Evolutionary conservation across 169 alveolate genomes (phyloP).

Genomic region (Plasmodium gonderi): DNA sequence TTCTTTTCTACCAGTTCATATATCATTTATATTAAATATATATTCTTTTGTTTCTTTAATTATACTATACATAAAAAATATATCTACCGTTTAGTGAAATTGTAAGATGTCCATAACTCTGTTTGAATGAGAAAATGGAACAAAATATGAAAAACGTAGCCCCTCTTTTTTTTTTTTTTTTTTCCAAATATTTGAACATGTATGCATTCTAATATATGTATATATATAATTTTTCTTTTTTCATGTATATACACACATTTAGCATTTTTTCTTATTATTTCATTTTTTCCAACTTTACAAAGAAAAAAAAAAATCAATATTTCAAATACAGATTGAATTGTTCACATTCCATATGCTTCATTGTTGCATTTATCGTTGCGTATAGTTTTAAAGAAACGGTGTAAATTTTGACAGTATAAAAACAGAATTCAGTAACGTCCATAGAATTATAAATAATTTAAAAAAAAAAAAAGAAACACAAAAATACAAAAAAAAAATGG

Average conservation of each 20-base stretch:
- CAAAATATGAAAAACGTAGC: background rate
- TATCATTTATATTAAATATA: background rate
- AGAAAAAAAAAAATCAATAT: background rate
- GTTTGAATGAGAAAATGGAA: background rate
- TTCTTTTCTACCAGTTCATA: background rate
- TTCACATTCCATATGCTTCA: background rate
- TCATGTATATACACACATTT: constrained; percentile 12
- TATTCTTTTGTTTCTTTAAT: background rate
- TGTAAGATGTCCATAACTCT: background rate
- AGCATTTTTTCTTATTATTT: background rate
- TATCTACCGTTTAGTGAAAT: background rate
- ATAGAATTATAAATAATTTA: background rate
- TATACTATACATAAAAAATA: background rate
- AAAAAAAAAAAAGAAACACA: background rate
- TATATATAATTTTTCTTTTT: background rate
- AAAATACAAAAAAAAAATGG: background rate
- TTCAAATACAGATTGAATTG: background rate
- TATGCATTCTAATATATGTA: background rate
- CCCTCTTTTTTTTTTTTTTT: background rate
- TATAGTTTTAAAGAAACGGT: background rate
- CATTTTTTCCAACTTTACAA: background rate
- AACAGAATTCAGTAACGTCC: constrained; percentile 3
- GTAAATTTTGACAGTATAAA: background rate
- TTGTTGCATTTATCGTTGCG: background rate
- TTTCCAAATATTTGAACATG: no score